phyloP scores from a whole-genome alignment of 129 eudicot genomes.

The Ambrosia artemisiifolia region DNA sequence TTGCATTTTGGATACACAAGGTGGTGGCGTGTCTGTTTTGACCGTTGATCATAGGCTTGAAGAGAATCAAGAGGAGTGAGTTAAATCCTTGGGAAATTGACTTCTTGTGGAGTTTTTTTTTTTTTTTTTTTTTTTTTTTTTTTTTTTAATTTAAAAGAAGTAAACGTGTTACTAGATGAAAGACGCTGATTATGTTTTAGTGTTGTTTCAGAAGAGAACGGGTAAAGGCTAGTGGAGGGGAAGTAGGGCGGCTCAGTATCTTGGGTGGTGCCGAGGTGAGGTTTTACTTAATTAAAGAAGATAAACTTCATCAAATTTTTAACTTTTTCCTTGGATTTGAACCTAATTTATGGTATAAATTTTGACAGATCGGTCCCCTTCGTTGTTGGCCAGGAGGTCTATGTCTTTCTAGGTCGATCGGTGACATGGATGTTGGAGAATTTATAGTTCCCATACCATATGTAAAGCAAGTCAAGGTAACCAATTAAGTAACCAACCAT shows the following conservation, averaged over 20 bases:
- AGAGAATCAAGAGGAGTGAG: constrained; percentile 88
- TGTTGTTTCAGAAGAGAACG: constrained; percentile 70
- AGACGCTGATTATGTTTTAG: constrained; percentile 6
- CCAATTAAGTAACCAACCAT: neutral
- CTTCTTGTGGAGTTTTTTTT: neutral
- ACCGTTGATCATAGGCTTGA: constrained; percentile 96
- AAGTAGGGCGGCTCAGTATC: constrained; percentile 85
- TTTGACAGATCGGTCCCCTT: constrained; percentile 81
- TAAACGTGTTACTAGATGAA: neutral
- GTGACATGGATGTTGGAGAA: constrained; percentile 97
- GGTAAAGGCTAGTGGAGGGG: constrained; percentile 91
- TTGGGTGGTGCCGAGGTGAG: constrained; percentile 75
- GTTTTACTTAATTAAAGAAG: neutral
- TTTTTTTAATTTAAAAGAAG: neutral
- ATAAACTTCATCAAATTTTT: neutral
- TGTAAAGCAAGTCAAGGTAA: constrained; percentile 95
- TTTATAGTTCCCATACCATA: constrained; percentile 88
- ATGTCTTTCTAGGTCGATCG: constrained; percentile 95
- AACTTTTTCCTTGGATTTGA: neutral
- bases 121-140: neutral
- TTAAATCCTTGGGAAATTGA: constrained; percentile 2
- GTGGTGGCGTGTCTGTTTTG: constrained; percentile 60
- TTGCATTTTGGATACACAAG: constrained; percentile 80
- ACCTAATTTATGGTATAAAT: neutral
- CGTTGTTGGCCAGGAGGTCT: constrained; percentile 99